Percentiles rank a stretch among this genome's conserved stretches.
phyloP scores from a whole-genome alignment of 495 filamentous ascomycete genomes.

The Trichoderma gamsii region DNA sequence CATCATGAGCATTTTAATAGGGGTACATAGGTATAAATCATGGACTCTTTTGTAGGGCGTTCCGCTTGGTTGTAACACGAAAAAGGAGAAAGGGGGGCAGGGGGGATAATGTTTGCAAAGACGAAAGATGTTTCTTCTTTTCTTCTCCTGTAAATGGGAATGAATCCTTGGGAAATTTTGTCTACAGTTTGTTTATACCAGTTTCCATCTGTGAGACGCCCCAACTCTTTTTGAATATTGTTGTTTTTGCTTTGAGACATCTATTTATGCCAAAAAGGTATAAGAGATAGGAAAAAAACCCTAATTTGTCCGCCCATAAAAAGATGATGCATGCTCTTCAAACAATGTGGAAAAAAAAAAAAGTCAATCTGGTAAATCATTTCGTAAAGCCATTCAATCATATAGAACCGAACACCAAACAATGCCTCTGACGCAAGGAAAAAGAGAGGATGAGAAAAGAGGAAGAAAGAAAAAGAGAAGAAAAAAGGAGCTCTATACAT shows the following conservation, averaged over 20 bases:
- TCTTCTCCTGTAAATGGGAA: neutral
- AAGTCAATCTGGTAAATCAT: constrained; percentile 9
- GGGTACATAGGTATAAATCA: constrained; percentile 4
- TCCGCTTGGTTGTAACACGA: neutral
- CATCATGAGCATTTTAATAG: neutral
- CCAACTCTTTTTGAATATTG: neutral
- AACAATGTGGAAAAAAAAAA: neutral
- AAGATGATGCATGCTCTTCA: neutral
- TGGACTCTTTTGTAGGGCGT: constrained; percentile 3
- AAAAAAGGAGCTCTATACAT: neutral
- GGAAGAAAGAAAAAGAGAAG: neutral
- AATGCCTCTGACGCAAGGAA: neutral
- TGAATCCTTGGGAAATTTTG: neutral
- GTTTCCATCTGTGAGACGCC: neutral
- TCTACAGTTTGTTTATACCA: neutral
- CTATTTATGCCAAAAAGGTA: neutral
- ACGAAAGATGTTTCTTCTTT: neutral
- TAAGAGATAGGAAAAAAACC: neutral
- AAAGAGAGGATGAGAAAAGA: neutral
- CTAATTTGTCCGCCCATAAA: neutral
- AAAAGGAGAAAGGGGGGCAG: neutral
- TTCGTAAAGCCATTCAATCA: constrained; percentile 7
- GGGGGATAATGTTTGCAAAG: neutral
- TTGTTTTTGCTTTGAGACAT: neutral
- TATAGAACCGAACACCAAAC: neutral